Conservation (phyloP, 441 rosid species). For the Jatropha multifida region DNA sequence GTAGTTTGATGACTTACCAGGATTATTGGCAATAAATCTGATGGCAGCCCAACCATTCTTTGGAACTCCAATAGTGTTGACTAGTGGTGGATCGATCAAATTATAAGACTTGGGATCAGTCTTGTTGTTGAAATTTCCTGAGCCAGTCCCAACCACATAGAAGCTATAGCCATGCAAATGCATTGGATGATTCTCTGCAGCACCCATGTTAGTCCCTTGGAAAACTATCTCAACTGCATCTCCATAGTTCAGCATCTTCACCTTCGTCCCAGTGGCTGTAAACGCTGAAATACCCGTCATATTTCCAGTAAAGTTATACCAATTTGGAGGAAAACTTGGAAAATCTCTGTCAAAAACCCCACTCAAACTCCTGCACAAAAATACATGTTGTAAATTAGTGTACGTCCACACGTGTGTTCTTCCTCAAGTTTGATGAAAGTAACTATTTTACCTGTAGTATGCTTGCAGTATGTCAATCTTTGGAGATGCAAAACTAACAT, state of each 20-base stretch:
- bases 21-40: constrained; percentile 42
- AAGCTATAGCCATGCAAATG: constrained; percentile 47
- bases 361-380: constrained; percentile 11
- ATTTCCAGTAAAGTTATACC: constrained; percentile 35
- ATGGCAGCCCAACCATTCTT: constrained; percentile 45
- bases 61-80: constrained; percentile 41
- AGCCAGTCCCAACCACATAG: constrained; percentile 38
- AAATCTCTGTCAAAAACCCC: constrained; percentile 28
- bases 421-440: too few relatives aligned
- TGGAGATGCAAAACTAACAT: constrained; percentile 29
- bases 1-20: constrained; percentile 26
- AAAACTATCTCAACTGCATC: constrained; percentile 35
- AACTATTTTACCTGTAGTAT: constrained; percentile 30
- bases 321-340: constrained; percentile 21
- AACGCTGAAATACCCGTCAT: background rate
- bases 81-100: constrained; percentile 38
- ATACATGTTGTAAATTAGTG: too few relatives aligned
- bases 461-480: constrained; percentile 34
- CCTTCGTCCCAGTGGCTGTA: constrained; percentile 27
- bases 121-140: constrained; percentile 41
- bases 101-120: constrained; percentile 38
- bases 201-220: constrained; percentile 32
- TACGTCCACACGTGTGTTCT: too few relatives aligned
- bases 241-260: constrained; percentile 24
- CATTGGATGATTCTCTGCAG: constrained; percentile 35